Evolutionary conservation across 495 filamentous ascomycete species (phyloP), one percentile per base, ranked within the genome.

Genomic region (Podospora anserina): DNA sequence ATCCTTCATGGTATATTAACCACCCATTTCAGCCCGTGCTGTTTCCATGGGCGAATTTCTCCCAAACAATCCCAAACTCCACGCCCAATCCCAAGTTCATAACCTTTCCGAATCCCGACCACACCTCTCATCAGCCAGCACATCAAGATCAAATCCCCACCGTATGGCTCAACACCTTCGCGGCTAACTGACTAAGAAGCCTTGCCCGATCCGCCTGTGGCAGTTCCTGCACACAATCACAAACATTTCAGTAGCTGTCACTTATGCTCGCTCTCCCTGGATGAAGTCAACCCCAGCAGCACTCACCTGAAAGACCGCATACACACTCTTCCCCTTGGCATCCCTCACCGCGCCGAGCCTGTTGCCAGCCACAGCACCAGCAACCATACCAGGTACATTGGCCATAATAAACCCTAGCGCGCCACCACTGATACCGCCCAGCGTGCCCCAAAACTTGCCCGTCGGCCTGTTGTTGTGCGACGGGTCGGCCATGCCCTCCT

Each of bases 381-480:
- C 96, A 23, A 98, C 69, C 66, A 92, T 87, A 0, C 95, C 95
- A 0, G 95, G 92, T 20, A 97, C 84, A 74, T 97, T 98, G 6
- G 89, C 95, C 3, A 97, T 86, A 71, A 99, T 99, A 72, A 97
- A 99, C 0, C 95, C 95, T 77, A 99, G 85, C 5, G 92, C 92
- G 59, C 91, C 93, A 26, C 95, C 95, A 74, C 91, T 94, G 11
- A 96, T 70, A 2, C 92, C 93, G 15, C 95, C 95, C 11, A 97
- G 79, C 44, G 97, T 72, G 28, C 88, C 84, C 94, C 95, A 99
- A 76, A 98, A 93, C 68, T 88, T 89, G 23, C 87, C 83, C 1
- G 88, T 93, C 19, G 90, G 89, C 55, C 73, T 28, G 32, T 39
- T 81, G 6, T 72, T 76, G 20, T 86, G 84, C 66, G 89, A 88